A percentile compares a stretch with the other conserved stretches of the same genome.
These are phyloP conservation scores for Fusarium sp. DNA, from an alignment of 2,329 filamentous ascomycete genomes.

Conservation along the genomic window DNA sequence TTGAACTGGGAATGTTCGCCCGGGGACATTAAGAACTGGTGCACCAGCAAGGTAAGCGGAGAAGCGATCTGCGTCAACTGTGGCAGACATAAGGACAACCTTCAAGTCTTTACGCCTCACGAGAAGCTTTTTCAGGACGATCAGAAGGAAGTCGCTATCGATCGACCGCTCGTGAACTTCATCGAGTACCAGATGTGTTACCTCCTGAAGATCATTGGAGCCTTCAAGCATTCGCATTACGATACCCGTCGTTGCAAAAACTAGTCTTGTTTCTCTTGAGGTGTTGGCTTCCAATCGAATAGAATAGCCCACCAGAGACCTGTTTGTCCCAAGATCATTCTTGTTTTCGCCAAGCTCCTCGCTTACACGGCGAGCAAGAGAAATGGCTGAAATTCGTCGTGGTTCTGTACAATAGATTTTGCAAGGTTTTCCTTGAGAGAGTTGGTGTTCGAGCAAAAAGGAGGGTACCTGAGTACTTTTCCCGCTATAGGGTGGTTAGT, in stretches of 20 bases:
- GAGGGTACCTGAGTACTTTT: conserved; percentile 98
- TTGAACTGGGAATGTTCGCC: conserved; percentile 91
- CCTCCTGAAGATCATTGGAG: conserved; percentile 85
- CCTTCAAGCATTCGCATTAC: conserved; percentile 98
- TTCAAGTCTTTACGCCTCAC: conserved; percentile 83
- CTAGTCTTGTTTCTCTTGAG: conserved; percentile 81
- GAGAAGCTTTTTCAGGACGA: conserved; percentile 88
- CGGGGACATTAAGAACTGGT: conserved; percentile 89
- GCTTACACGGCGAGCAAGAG: conserved; percentile 90
- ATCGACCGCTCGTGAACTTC: conserved; percentile 97
- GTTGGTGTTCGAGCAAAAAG: conserved; percentile 90
- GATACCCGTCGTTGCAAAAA: conserved; percentile 92
- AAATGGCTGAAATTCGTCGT: conserved; percentile 94
- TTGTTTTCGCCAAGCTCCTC: conserved; percentile 91
- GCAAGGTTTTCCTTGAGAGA: conserved; percentile 82
- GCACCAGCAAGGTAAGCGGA: conserved; percentile 88
- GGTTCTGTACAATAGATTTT: conserved; percentile 98
- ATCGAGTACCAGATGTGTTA: conserved; percentile 95
- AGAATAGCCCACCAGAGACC: conserved; percentile 92
- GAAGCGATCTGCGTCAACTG: conserved; percentile 91
- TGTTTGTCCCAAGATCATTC: conserved; percentile 81
- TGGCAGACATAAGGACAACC: conserved; percentile 97
- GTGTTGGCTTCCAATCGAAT: conserved; percentile 93
- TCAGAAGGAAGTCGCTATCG: conserved; percentile 94
- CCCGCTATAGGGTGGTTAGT: conserved; percentile 64